Percentiles rank a stretch among this genome's conserved stretches.
phyloP scores from a whole-genome alignment of 139 green algal species.

The Coccomyxa sp. region DNA sequence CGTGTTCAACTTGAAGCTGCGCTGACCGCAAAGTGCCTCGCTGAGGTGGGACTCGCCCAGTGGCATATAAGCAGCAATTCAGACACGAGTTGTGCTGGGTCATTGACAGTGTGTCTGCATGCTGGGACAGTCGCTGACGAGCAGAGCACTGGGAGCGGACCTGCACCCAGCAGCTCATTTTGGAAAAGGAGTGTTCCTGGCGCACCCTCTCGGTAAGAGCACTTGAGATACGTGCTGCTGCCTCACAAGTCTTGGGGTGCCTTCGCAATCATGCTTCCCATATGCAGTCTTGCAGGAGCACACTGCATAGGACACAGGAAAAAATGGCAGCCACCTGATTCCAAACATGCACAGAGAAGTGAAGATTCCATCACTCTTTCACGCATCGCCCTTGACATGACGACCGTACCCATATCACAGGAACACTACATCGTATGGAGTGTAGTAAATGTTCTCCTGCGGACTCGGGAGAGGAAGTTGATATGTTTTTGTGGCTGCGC shows the following conservation, averaged over 20 bases:
- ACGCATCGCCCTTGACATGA: neutral
- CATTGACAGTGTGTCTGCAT: neutral
- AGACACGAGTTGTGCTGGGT: too few species aligned
- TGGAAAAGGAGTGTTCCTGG: conserved; percentile 90
- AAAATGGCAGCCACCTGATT: neutral
- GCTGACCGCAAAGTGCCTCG: neutral
- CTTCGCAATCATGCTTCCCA: neutral
- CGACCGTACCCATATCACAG: too few species aligned
- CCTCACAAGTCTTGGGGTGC: too few species aligned
- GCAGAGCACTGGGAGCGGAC: conserved; percentile 88
- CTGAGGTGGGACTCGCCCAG: neutral
- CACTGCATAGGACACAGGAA: neutral
- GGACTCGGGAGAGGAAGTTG: too few species aligned
- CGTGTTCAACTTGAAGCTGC: neutral
- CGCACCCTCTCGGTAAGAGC: conserved; percentile 67
- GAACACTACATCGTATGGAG: too few species aligned
- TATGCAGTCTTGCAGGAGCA: neutral
- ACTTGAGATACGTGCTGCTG: neutral
- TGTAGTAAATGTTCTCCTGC: too few species aligned
- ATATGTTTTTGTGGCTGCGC: conserved; percentile 19
- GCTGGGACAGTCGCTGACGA: conserved; percentile 20
- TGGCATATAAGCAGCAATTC: neutral
- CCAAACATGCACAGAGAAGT: neutral
- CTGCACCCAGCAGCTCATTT: conserved; percentile 93
- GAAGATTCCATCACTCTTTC: too few species aligned